Base-by-base conservation (phyloP, 2,329 filamentous ascomycete species). In the Arthroderma uncinatum region DNA sequence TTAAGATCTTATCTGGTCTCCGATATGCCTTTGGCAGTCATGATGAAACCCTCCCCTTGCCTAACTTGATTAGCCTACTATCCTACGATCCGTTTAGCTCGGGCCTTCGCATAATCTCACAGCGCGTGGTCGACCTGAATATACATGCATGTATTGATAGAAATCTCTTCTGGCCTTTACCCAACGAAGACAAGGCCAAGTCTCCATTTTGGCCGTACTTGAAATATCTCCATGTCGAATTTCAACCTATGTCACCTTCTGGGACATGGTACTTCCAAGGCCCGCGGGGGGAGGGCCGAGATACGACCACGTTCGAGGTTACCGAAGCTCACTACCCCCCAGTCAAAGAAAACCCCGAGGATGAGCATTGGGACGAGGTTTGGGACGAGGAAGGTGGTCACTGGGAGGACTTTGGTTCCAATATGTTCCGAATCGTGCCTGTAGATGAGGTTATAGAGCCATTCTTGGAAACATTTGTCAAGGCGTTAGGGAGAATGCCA, bases 161-260 rank as follows among this genome's bases (percentile, higher is more conserved):
- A 21, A 58, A 34, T 30, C 36, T 58, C 16, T 58, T 58, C 56
- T 58, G 56, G 56, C 56, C 56, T 9, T 9, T 21, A 23, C 25
- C 47, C 14, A 36, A 57, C 7, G 52, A 58, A 16, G 12, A 74
- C 0, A 77, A 74, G 0, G 14, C 23, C 4, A 19, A 34, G 50
- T 4, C 50, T 7, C 56, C 56, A 25, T 37, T 2, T 47, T 58
- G 56, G 56, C 56, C 48, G n/a, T 39, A 54, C 47, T 30, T 59
- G 37, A 57, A 50, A 19, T 36, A 30, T 2, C 57, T 59, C 14
- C 39, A 23, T 7, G 54, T 59, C 7, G 36, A 56, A 40, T 59
- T 59, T 28, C 47, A 23, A 19, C 57, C 57, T 19, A 9, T 37
- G 14, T 47, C 54, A n/a, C 57, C 57, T 12, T 57, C 54, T 36